A percentile compares a stretch with the other conserved stretches of the same genome.
phyloP scores from a whole-genome alignment of 2,329 filamentous ascomycete genomes.

The Trichophyton rubrum region DNA sequence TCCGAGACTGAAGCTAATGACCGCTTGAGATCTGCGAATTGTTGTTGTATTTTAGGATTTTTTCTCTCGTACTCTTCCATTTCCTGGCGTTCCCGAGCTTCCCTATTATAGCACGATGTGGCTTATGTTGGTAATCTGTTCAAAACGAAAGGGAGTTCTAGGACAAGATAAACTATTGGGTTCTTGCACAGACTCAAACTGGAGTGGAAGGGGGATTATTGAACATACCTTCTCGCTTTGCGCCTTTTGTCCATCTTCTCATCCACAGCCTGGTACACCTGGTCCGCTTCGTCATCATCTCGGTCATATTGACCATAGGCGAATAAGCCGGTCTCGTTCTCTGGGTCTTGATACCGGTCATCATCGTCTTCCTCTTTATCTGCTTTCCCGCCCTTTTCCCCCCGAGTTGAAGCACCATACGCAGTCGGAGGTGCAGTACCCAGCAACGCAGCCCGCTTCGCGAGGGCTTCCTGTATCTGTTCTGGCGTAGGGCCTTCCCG shows the following conservation, averaged over 20 bases:
- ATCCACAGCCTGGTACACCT: conserved; percentile 90
- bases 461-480: conserved; percentile 94
- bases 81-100: conserved; percentile 85
- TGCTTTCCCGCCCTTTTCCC: conserved; percentile 50
- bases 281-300: conserved; percentile 93
- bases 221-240: conserved; percentile 71
- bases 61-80: conserved; percentile 90
- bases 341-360: conserved; percentile 83
- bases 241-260: conserved; percentile 91
- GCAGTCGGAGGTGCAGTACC: conserved; percentile 58
- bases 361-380: conserved; percentile 64
- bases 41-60: conserved; percentile 95
- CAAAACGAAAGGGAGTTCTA: conserved; percentile 44
- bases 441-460: conserved; percentile 78
- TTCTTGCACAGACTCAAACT: conserved; percentile 24
- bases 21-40: conserved; percentile 92
- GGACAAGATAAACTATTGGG: conserved; percentile 54
- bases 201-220: conserved; percentile 11
- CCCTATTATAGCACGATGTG: conserved; percentile 53
- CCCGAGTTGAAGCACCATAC: conserved; percentile 52
- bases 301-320: conserved; percentile 92
- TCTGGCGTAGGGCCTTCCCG: conserved; percentile 92
- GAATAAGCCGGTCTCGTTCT: conserved; percentile 93
- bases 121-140: conserved; percentile 65
- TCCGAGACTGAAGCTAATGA: conserved; percentile 78